Base-by-base conservation (phyloP, 176 grass and related monocot genomes). In the Sorghum bicolor region DNA sequence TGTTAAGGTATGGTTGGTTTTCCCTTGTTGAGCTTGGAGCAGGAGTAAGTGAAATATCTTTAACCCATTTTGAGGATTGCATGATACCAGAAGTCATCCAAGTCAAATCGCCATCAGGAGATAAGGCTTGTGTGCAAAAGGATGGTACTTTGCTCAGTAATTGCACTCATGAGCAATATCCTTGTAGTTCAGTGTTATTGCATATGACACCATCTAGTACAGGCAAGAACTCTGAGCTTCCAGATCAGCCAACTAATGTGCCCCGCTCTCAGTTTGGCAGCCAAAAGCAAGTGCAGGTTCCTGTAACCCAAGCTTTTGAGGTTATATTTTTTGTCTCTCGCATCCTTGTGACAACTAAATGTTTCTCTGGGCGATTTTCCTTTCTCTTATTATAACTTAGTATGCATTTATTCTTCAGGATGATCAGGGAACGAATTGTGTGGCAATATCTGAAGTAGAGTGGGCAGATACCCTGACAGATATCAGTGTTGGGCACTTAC, bases 401-500 rank as follows among this genome's bases (percentile, higher is more conserved):
- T 64, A 25, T 84, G 26, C 25, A 19, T 19, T 48, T 73, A 31
- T 74, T 63, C 58, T 78, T 88, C 29, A 92, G 93, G 83, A 64
- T 86, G 68, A 84, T 82, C 22, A 63, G 4, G 85, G 62, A 64
- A 69, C 78, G 61, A 83, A 86, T 32, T 75, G 70, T 84, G 32
- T 72, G 58, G 69, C 79, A 62, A 52, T 88, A 71, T 90, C 91
- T 5, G 87, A 94, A 80, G 88, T 84, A 70, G 91, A 92, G 75
- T 99, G 97, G 93, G 91, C 93, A 83, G 97, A 96, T 85, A 94
- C 91, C 74, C 91, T 99, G 77, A 95, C 91, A 47, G 85, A 98
- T 83, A 89, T 96, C 41, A 99, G 93, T 83, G 86, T 99, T 71
- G 97, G 91, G 41, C 92, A 91, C 80, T 94, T 99, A 75, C 67